These are phyloP conservation scores for Potentilla sterilis DNA, from an alignment of 306 rosid species.

Conservation along the genomic window DNA sequence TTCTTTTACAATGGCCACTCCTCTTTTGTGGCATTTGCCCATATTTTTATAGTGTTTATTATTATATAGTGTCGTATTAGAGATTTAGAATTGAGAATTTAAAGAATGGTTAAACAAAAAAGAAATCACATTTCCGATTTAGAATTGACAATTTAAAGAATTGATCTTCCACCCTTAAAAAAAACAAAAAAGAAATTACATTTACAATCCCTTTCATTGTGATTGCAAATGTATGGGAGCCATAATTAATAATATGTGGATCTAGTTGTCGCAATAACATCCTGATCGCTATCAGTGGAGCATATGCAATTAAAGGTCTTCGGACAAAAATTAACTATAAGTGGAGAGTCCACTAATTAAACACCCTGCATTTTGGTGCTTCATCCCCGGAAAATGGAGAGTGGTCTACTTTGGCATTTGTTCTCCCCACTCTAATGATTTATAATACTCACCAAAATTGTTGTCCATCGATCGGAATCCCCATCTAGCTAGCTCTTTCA, in stretches of 20 bases:
- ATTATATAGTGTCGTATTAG: too few species aligned
- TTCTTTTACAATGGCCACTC: too few species aligned
- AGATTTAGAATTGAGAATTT: not conserved
- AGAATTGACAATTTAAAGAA: not conserved
- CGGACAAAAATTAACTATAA: not conserved
- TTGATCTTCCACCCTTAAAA: too few species aligned
- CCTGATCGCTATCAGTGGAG: not conserved
- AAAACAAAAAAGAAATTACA: too few species aligned
- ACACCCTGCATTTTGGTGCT: not conserved
- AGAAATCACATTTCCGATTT: too few species aligned
- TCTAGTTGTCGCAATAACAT: not conserved
- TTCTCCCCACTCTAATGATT: not conserved
- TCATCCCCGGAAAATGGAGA: not conserved
- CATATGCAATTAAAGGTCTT: not conserved
- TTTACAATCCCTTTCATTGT: not conserved
- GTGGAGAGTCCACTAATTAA: slow-evolving; percentile 8
- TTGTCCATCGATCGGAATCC: not conserved
- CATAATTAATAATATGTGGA: too few species aligned
- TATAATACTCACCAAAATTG: not conserved
- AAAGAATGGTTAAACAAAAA: not conserved
- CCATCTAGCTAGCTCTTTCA: not conserved
- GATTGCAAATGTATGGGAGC: not conserved
- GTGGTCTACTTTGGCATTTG: not conserved
- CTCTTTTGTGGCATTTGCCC: too few species aligned
- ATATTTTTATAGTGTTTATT: too few species aligned